These are phyloP conservation scores for Nakazawaea ernobii DNA, from an alignment of 805 yeast species.

Conservation along the genomic window DNA sequence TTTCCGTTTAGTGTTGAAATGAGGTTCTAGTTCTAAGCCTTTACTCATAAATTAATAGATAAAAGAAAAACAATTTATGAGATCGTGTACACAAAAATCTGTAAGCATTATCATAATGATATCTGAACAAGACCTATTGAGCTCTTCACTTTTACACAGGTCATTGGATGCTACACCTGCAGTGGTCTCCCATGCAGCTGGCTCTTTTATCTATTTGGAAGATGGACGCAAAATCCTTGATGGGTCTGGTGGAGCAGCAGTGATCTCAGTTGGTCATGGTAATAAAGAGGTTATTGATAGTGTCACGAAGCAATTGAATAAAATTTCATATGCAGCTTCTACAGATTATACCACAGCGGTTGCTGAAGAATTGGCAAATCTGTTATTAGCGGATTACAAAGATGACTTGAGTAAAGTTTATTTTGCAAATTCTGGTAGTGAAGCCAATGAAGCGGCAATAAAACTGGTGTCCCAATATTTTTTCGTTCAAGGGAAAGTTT, in stretches of 20 bases:
- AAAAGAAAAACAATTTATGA: too few relatives aligned
- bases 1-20: too few relatives aligned
- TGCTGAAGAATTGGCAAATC: slow-evolving; percentile 13
- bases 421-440: slow-evolving; percentile 20
- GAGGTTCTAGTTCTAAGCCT: too few relatives aligned
- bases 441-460: slow-evolving; percentile 32
- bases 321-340: slow-evolving; percentile 12
- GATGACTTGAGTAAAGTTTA: slow-evolving; percentile 13
- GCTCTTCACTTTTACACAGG: too few relatives aligned
- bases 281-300: slow-evolving; percentile 12
- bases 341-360: slow-evolving; percentile 11
- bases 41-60: too few relatives aligned
- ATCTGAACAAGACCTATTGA: too few relatives aligned
- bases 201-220: slow-evolving; percentile 8
- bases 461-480: slow-evolving; percentile 25
- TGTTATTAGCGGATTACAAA: slow-evolving; percentile 8
- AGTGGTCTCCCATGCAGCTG: too few relatives aligned
- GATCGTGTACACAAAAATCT: too few relatives aligned
- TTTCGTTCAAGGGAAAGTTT: slow-evolving; percentile 14
- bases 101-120: too few relatives aligned
- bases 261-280: slow-evolving; percentile 16
- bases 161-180: too few relatives aligned
- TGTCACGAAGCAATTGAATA: slow-evolving; percentile 9
- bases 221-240: slow-evolving; percentile 13
- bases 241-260: slow-evolving; percentile 21